Percentiles rank a stretch among this genome's conserved stretches.
phyloP scores from a whole-genome alignment of 164 flowering plant genomes.

The Berberis thunbergii region DNA sequence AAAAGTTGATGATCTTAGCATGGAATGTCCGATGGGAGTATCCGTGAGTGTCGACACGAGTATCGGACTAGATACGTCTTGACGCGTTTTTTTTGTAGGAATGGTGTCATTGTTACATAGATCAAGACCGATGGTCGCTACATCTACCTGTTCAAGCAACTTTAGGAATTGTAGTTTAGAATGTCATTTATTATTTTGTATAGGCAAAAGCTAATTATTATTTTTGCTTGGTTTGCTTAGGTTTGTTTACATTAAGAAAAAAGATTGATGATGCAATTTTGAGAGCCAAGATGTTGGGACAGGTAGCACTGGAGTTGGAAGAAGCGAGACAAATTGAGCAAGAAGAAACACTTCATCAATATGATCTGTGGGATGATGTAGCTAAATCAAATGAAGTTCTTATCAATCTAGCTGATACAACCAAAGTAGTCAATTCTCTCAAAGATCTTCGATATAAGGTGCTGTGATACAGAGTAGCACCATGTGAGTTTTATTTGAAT shows the following conservation, averaged over 20 bases:
- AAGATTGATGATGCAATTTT: slow-evolving; percentile 70
- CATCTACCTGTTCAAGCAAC: no score
- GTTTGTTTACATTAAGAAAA: slow-evolving; percentile 62
- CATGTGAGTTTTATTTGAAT: slow-evolving; percentile 4
- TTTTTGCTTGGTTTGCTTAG: slow-evolving; percentile 17
- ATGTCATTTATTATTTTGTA: no score
- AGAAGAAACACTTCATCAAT: slow-evolving; percentile 52
- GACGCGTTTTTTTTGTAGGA: no score
- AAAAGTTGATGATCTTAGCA: no score
- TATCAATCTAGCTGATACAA: slow-evolving; percentile 49
- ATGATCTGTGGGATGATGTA: slow-evolving; percentile 72
- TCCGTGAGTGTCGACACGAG: no score
- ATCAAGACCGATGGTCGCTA: no score
- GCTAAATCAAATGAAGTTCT: slow-evolving; percentile 61
- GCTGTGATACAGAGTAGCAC: slow-evolving; percentile 9
- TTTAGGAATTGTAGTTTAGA: no score
- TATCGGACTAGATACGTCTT: no score
- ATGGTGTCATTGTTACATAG: no score
- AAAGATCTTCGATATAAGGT: slow-evolving; percentile 77
- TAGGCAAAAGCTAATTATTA: background rate
- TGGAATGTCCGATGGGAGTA: no score
- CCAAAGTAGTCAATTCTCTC: slow-evolving; percentile 61
- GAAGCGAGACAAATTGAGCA: slow-evolving; percentile 48
- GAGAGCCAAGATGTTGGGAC: slow-evolving; percentile 57
- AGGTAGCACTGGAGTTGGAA: slow-evolving; percentile 61